A percentile compares a stretch with the other conserved stretches of the same genome.
Conservation (phyloP, 225 moss, liverwort and hornwort species). For the Marchantia paleacea region DNA sequence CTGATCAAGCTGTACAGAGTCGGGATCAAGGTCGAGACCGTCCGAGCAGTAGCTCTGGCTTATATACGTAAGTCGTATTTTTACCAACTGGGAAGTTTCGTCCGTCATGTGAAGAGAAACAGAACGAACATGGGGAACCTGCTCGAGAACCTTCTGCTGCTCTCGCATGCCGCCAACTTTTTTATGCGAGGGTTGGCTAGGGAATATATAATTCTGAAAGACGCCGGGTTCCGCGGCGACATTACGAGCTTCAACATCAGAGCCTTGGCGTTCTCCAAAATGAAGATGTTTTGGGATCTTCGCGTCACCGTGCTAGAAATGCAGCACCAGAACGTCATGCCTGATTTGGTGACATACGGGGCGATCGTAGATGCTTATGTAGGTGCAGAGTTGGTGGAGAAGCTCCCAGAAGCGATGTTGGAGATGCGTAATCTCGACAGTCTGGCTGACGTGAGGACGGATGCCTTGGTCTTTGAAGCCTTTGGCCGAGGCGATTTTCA, state of each 20-base stretch:
- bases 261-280: constrained; percentile 69
- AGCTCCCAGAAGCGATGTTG: constrained; percentile 63
- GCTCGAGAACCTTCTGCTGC: constrained; percentile 78
- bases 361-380: constrained; percentile 85
- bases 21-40: constrained; percentile 47
- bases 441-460: constrained; percentile 59
- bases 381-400: constrained; percentile 51
- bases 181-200: constrained; percentile 71
- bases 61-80: constrained; percentile 79
- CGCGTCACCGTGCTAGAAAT: constrained; percentile 72
- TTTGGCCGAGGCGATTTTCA: constrained; percentile 78
- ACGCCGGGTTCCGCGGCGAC: constrained; percentile 67
- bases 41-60: constrained; percentile 60
- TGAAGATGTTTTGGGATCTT: constrained; percentile 90
- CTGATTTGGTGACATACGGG: constrained; percentile 88
- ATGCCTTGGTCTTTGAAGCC: constrained; percentile 68
- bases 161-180: constrained; percentile 90
- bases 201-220: constrained; percentile 76
- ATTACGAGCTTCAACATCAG: constrained; percentile 82
- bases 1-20: constrained; percentile 54
- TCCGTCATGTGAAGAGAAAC: constrained; percentile 62
- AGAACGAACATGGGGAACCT: constrained; percentile 54
- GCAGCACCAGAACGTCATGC: constrained; percentile 69
- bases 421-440: constrained; percentile 67
- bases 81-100: constrained; percentile 74